Base-by-base conservation (phyloP, 495 filamentous ascomycete species). In the Penicillium psychrofluorescens region DNA sequence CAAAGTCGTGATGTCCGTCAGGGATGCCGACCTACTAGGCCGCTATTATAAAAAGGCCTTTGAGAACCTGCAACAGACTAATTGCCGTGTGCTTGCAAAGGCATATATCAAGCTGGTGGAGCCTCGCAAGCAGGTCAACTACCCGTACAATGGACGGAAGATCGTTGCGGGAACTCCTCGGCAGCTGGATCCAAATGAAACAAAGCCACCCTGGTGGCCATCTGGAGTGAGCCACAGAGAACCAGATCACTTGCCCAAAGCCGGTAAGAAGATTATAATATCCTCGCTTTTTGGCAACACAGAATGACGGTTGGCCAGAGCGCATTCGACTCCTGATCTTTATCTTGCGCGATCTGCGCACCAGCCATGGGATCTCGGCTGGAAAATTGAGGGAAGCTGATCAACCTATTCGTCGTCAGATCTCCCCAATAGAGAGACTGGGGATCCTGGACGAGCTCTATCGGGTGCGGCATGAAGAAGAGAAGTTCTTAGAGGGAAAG, bases 91-190 rank as follows among this genome's bases (percentile, higher is more conserved):
- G 11, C 75, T 91, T 12, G 79, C 79, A 11, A 91, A 90, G 55
- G 82, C 77, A 14, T 90, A 87, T 70, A 80, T 95, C 53, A 88
- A 85, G 53, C 70, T 81, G 11, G 81, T 92, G 2, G 84, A 88
- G 44, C 85, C 88, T 0, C 88, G 85, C 54, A 95, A 95, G 58
- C 87, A 94, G 58, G 79, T 81, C 0, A 82, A 75, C 32, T 80
- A 84, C 49, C 89, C 90, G 0, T 95, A 95, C 58, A 88, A 83
- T 16, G 72, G 77, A 41, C 72, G 76, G 7, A 67, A 64, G 42
- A 58, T 66, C 11, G 55, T 67, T 14, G 53, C 51, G 4, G 67
- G 66, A 8, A 43, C 43, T 9, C 55, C 64, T 8, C 56, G 63
- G 32, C 64, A 68, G 38, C 47, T 68, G 4, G 56, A 66, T 14